Conservation (phyloP, 352 stramenopile species). For the Blastocystis sp. region DNA sequence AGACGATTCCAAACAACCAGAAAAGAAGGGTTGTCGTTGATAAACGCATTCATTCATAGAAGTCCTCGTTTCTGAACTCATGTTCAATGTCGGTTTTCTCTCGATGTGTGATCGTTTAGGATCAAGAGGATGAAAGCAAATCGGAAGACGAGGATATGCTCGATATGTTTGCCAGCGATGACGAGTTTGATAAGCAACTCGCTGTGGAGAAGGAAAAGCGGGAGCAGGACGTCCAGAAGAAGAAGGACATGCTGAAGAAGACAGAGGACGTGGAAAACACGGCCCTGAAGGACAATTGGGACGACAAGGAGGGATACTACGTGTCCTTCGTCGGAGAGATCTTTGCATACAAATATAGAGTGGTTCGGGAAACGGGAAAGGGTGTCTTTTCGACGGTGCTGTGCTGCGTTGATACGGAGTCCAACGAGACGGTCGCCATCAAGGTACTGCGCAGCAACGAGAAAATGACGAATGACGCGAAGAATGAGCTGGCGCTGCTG, state of each 20-base stretch:
- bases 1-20: neutral
- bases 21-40: neutral
- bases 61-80: neutral
- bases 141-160: conserved; percentile 77
- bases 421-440: conserved; percentile 67
- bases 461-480: conserved; percentile 89
- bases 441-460: conserved; percentile 90
- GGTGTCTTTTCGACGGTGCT: conserved; percentile 96
- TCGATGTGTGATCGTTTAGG: neutral
- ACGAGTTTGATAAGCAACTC: conserved; percentile 73
- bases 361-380: conserved; percentile 89
- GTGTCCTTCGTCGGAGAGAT: conserved; percentile 88
- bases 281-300: conserved; percentile 80
- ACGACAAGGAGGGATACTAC: conserved; percentile 96
- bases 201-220: conserved; percentile 69
- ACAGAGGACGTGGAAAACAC: conserved; percentile 73
- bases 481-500: conserved; percentile 82
- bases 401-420: conserved; percentile 81
- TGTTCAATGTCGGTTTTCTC: neutral
- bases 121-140: neutral
- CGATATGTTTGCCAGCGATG: conserved; percentile 83
- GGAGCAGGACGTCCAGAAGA: conserved; percentile 43
- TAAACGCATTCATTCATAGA: neutral
- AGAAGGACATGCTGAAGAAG: conserved; percentile 72
- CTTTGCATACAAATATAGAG: conserved; percentile 84